A percentile compares a stretch with the other conserved stretches of the same genome.
Conservation (phyloP, 192 early-diverging fungal species). For the Podila epigama region DNA sequence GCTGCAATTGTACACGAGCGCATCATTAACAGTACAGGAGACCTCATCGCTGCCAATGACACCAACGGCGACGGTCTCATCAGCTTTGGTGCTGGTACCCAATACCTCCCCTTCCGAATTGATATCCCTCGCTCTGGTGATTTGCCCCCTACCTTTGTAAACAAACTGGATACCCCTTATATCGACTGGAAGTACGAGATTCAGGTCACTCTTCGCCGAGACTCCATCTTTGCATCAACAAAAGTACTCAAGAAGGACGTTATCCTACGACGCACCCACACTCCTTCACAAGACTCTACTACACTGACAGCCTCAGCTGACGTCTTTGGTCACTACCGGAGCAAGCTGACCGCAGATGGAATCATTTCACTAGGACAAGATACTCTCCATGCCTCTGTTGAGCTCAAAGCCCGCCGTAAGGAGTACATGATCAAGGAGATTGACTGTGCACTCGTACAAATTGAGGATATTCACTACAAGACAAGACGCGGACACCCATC, state of each 20-base stretch:
- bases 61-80: constrained; percentile 28
- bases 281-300: not conserved
- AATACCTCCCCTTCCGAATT: constrained; percentile 32
- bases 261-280: constrained; percentile 18
- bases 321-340: constrained; percentile 18
- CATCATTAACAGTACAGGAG: constrained; percentile 2
- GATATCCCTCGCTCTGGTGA: constrained; percentile 20
- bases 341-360: constrained; percentile 23
- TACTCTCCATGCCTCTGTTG: constrained; percentile 1
- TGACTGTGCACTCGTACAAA: constrained; percentile 35
- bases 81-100: constrained; percentile 12
- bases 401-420: constrained; percentile 36
- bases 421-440: constrained; percentile 37
- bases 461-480: constrained; percentile 22
- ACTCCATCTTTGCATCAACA: constrained; percentile 14
- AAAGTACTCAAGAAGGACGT: constrained; percentile 21
- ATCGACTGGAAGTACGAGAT: constrained; percentile 51
- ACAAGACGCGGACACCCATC: constrained; percentile 23
- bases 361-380: constrained; percentile 11
- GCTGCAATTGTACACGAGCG: constrained; percentile 23
- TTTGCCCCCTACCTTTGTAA: constrained; percentile 29
- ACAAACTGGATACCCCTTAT: constrained; percentile 42
- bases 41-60: constrained; percentile 42
- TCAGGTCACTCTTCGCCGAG: constrained; percentile 21
- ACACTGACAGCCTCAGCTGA: constrained; percentile 10